Evolutionary conservation across 495 filamentous ascomycete genomes (phyloP).

Genomic region (Chaetomium tenue): DNA sequence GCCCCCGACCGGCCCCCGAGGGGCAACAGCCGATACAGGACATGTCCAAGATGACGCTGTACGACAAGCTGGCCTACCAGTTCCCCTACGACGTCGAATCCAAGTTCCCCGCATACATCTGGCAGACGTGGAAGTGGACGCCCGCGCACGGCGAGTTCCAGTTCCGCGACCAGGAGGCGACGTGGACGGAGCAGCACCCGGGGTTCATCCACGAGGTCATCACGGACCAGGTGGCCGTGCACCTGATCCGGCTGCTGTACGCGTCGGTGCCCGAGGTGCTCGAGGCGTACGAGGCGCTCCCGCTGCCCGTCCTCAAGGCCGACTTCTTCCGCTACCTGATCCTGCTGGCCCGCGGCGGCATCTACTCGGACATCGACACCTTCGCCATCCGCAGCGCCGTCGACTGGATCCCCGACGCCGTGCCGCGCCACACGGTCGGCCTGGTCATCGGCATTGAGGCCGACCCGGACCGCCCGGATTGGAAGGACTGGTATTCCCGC

Average conservation of each 20-base stretch:
- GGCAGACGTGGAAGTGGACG: slow-evolving; percentile 97
- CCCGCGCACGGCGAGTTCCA: slow-evolving; percentile 78
- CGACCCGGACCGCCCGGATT: slow-evolving; percentile 88
- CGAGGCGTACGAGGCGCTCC: slow-evolving; percentile 86
- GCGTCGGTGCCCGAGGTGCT: slow-evolving; percentile 82
- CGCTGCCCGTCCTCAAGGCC: slow-evolving; percentile 86
- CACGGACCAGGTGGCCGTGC: slow-evolving; percentile 78
- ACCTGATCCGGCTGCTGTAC: slow-evolving; percentile 83
- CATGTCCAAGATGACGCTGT: slow-evolving; percentile 61
- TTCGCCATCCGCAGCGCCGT: slow-evolving; percentile 74
- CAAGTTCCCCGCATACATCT: slow-evolving; percentile 96
- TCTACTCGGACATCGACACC: slow-evolving; percentile 97
- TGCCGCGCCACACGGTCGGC: slow-evolving; percentile 74
- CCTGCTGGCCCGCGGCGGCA: slow-evolving; percentile 86
- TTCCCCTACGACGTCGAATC: slow-evolving; percentile 85
- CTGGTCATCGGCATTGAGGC: slow-evolving; percentile 94
- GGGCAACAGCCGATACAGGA: slow-evolving; percentile 52
- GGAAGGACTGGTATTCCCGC: slow-evolving; percentile 93
- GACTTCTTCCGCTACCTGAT: slow-evolving; percentile 98
- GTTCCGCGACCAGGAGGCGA: slow-evolving; percentile 79
- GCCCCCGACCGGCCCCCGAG: slow-evolving; percentile 25
- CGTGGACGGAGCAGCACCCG: slow-evolving; percentile 87
- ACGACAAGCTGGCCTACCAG: slow-evolving; percentile 84
- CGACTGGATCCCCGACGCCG: slow-evolving; percentile 79
- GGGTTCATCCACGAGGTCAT: slow-evolving; percentile 95